Evolutionary conservation across 768 basidiomycete species (phyloP).

Genomic region (Boletus rex-veris): DNA sequence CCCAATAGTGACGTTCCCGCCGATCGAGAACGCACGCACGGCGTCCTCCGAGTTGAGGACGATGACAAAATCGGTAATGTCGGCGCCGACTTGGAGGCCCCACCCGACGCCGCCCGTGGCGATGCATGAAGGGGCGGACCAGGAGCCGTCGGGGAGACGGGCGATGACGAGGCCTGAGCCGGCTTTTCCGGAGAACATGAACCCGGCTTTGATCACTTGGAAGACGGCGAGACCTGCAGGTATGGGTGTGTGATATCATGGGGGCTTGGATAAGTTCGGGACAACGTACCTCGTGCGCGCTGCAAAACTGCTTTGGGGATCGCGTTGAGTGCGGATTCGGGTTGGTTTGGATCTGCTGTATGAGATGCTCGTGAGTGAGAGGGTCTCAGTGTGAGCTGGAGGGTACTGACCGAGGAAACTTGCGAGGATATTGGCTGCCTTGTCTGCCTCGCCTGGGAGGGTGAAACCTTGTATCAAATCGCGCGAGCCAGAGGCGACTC

Average conservation of each 20-base stretch:
- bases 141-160: conserved; percentile 89
- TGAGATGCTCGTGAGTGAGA: background rate
- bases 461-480: conserved; percentile 83
- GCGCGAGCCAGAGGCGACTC: conserved; percentile 69
- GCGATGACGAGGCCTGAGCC: conserved; percentile 93
- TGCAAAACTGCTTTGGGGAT: conserved; percentile 92
- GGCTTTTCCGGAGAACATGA: conserved; percentile 92
- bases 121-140: conserved; percentile 96
- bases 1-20: conserved; percentile 95
- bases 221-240: conserved; percentile 84
- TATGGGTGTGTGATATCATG: background rate
- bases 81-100: conserved; percentile 95
- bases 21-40: conserved; percentile 90
- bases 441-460: conserved; percentile 89
- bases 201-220: conserved; percentile 90
- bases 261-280: background rate
- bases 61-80: conserved; percentile 93
- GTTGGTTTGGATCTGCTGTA: conserved; percentile 81
- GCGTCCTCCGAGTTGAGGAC: conserved; percentile 97
- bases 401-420: conserved; percentile 75
- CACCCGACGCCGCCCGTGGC: conserved; percentile 93
- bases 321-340: conserved; percentile 87
- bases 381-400: background rate
- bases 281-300: conserved; percentile 70
- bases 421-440: conserved; percentile 87